A percentile compares a stretch with the other conserved stretches of the same genome.
These are phyloP conservation scores for Colletotrichum musicola DNA, from an alignment of 2,329 filamentous ascomycete species.

Conservation along the genomic window DNA sequence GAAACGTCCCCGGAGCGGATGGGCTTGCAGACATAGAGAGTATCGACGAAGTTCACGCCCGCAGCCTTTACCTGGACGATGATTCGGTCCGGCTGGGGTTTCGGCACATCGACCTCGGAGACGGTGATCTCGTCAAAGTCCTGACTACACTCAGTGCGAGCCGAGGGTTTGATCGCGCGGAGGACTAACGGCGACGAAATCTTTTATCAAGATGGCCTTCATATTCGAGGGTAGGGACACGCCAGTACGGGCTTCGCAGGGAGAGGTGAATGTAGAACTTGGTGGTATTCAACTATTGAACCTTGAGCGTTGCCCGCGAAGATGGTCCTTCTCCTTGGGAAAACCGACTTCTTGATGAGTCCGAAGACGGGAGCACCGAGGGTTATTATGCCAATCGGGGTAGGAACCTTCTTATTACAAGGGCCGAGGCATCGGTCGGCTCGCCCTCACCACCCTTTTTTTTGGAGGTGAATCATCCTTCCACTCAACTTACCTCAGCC, in stretches of 20 bases:
- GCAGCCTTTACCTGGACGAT: slow-evolving; percentile 62
- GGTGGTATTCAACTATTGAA: too few species aligned
- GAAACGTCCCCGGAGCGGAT: neutral
- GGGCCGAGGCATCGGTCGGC: slow-evolving; percentile 15
- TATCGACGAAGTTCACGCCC: slow-evolving; percentile 71
- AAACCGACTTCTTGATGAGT: too few species aligned
- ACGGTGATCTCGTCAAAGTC: slow-evolving; percentile 43
- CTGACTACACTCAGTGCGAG: slow-evolving; percentile 9
- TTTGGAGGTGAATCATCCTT: neutral
- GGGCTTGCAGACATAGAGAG: slow-evolving; percentile 60
- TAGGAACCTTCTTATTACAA: neutral
- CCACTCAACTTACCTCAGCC: too few species aligned
- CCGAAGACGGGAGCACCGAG: neutral
- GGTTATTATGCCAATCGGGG: too few species aligned
- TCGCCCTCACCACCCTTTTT: neutral
- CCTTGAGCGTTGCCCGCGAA: too few species aligned
- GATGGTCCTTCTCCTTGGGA: neutral
- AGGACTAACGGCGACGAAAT: slow-evolving; percentile 43
- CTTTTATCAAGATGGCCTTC: slow-evolving; percentile 46
- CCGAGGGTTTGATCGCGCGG: neutral
- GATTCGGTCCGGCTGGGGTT: slow-evolving; percentile 39
- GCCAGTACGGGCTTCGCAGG: neutral
- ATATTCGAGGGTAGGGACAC: slow-evolving; percentile 35
- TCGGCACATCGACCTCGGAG: slow-evolving; percentile 42
- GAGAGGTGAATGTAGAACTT: neutral